These are phyloP conservation scores for Phaeoacremonium minimum DNA, from an alignment of 2,329 filamentous ascomycete genomes.

Conservation along the genomic window DNA sequence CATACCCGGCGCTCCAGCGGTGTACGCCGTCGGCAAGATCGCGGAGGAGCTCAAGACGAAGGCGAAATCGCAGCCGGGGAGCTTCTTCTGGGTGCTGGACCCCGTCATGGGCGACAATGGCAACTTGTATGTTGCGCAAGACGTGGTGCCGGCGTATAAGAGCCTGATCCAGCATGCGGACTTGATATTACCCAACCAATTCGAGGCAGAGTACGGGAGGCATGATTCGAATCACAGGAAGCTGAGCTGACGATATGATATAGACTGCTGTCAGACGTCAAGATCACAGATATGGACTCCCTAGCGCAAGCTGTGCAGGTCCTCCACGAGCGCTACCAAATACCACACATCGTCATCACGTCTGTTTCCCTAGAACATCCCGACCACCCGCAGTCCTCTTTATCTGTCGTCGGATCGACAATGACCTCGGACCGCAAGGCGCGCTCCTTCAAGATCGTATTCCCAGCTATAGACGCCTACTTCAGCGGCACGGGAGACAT, in stretches of 20 bases:
- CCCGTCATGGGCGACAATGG: slow-evolving; percentile 99
- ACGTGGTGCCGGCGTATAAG: slow-evolving; percentile 90
- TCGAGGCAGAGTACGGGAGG: slow-evolving; percentile 81
- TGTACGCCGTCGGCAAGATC: slow-evolving; percentile 80
- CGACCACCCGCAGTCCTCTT: slow-evolving; percentile 42
- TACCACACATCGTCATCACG: slow-evolving; percentile 91
- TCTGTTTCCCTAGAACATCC: slow-evolving; percentile 68
- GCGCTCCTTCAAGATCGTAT: slow-evolving; percentile 83
- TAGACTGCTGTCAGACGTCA: slow-evolving; percentile 79
- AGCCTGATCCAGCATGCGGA: slow-evolving; percentile 75
- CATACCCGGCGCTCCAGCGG: slow-evolving; percentile 79
- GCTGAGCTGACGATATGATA: background rate
- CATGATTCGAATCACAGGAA: no score
- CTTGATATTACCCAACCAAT: slow-evolving; percentile 92
- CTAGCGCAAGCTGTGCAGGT: slow-evolving; percentile 70
- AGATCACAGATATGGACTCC: slow-evolving; percentile 70
- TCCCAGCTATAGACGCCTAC: slow-evolving; percentile 85
- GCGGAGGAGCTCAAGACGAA: slow-evolving; percentile 74
- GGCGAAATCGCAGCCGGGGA: slow-evolving; percentile 54
- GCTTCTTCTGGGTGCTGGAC: slow-evolving; percentile 96
- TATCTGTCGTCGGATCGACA: slow-evolving; percentile 75
- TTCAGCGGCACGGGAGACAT: slow-evolving; percentile 97
- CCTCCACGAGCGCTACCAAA: slow-evolving; percentile 69
- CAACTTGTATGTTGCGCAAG: slow-evolving; percentile 82
- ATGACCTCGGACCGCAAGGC: slow-evolving; percentile 59